Base-by-base conservation (phyloP, 2,329 filamentous ascomycete genomes). In the Lizonia empirigonia region DNA sequence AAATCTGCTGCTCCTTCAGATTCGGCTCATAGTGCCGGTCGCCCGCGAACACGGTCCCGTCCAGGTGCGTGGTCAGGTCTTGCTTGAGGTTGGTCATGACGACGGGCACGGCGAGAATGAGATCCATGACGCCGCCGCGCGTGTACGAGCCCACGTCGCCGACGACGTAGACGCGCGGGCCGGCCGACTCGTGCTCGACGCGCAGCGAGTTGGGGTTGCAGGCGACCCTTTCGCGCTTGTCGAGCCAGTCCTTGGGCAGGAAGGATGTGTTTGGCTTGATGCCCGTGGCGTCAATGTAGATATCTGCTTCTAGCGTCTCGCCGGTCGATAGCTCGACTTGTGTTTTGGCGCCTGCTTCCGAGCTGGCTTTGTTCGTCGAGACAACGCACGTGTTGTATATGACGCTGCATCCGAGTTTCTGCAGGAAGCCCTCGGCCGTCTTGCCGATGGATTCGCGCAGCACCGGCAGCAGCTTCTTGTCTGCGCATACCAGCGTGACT, bases 221-320 rank as follows among this genome's bases (percentile, higher is more conserved):
- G 22, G 73, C 72, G 19, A 86, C 77, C 59, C 76, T 78, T 32
- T 78, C 79, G 40, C 70, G 71, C n/a, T 69, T 69, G 53, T 78
- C 73, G 12, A 85, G 73, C 64, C 81, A 78, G 2, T 74, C 68
- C 12, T 70, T 64, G 1, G 82, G 81, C 1, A 85, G 71, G 64
- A 80, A 85, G 26, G 69, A 70, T 22, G 77, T 82, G 65, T 82
- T 84, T 0, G 82, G 81, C 13, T 71, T 68, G 8, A 74, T 76
- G 15, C 82, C 82, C 1, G 77, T 79, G 7, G 79, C 80, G 15
- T 79, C 76, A 52, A 85, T 78, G 64, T 81, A 84, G 41, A 83
- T 64, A 57, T 85, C 82, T 5, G 77, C 76, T 0, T 73, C 73
- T 50, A 81, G 59, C 3, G 72, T 75, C 45, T 78, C 74, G 34